Conservation (phyloP, 129 eudicot species). For the Flaveria linearis region DNA sequence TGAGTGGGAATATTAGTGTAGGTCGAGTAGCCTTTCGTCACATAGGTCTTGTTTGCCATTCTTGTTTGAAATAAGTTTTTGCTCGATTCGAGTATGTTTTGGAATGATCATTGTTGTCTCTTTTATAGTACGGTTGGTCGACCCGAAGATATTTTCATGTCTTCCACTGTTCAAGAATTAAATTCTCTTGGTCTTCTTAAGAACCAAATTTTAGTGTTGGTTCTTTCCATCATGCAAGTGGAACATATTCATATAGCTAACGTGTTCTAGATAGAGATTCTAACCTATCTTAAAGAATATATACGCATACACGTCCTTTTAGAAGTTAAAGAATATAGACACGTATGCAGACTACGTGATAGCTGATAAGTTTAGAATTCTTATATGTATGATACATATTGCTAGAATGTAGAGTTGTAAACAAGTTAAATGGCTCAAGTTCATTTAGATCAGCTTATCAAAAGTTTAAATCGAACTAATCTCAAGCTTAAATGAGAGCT, state of each 20-base stretch:
- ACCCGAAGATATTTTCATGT: slow-evolving; percentile 12
- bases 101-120: background rate
- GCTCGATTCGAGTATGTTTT: slow-evolving; percentile 16
- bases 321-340: background rate
- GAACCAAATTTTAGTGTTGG: slow-evolving; percentile 21
- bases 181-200: slow-evolving; percentile 6
- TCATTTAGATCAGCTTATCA: too few relatives aligned
- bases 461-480: too few relatives aligned
- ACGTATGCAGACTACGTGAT: background rate
- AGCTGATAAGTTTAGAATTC: background rate
- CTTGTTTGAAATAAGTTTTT: background rate
- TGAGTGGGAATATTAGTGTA: slow-evolving; percentile 23
- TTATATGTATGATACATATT: background rate
- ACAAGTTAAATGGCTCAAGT: background rate
- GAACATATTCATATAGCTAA: slow-evolving; percentile 34
- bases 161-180: slow-evolving; percentile 14
- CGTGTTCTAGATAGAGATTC: background rate
- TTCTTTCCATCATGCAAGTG: slow-evolving; percentile 2
- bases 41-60: slow-evolving; percentile 25
- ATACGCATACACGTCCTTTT: background rate
- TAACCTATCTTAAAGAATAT: background rate
- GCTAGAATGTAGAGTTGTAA: background rate
- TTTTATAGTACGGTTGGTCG: slow-evolving; percentile 17
- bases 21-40: slow-evolving; percentile 35
- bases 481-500: too few relatives aligned